Evolutionary conservation across 495 filamentous ascomycete genomes (phyloP).

Genomic region (Aspergillus panamensis): DNA sequence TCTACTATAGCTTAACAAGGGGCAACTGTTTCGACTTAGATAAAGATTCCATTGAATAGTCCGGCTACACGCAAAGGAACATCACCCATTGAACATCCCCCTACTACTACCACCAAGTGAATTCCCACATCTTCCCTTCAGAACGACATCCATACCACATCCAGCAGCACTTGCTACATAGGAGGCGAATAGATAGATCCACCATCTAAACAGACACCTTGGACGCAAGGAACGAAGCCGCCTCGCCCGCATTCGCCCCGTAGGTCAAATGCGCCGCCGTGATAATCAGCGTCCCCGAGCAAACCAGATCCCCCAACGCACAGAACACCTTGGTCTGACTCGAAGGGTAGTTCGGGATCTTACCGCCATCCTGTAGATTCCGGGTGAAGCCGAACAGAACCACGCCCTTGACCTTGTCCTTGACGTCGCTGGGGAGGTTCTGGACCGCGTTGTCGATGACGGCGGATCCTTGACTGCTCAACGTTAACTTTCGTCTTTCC

Average conservation of each 20-base stretch:
- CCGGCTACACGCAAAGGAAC: no score
- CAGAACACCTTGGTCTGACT: slow-evolving; percentile 47
- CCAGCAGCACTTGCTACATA: no score
- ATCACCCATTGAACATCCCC: no score
- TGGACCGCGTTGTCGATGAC: slow-evolving; percentile 49
- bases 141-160: no score
- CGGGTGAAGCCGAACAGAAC: slow-evolving; percentile 55
- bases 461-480: slow-evolving; percentile 51
- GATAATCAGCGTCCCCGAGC: slow-evolving; percentile 46
- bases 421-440: slow-evolving; percentile 32
- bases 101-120: no score
- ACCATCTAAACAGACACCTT: slow-evolving; percentile 8
- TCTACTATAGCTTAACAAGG: no score
- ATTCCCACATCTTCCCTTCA: no score
- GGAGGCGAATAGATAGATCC: neutral
- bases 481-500: neutral
- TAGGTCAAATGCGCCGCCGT: slow-evolving; percentile 46
- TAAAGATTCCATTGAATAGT: no score
- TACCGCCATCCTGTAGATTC: slow-evolving; percentile 46
- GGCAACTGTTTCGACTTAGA: no score
- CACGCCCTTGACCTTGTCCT: slow-evolving; percentile 46
- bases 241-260: slow-evolving; percentile 20
- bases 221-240: slow-evolving; percentile 17
- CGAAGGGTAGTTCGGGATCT: slow-evolving; percentile 44
- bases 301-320: slow-evolving; percentile 48